A percentile compares a stretch with the other conserved stretches of the same genome.
These are phyloP conservation scores for Toxicodendron radicans DNA, from an alignment of 345 rosid species.

Conservation along the genomic window DNA sequence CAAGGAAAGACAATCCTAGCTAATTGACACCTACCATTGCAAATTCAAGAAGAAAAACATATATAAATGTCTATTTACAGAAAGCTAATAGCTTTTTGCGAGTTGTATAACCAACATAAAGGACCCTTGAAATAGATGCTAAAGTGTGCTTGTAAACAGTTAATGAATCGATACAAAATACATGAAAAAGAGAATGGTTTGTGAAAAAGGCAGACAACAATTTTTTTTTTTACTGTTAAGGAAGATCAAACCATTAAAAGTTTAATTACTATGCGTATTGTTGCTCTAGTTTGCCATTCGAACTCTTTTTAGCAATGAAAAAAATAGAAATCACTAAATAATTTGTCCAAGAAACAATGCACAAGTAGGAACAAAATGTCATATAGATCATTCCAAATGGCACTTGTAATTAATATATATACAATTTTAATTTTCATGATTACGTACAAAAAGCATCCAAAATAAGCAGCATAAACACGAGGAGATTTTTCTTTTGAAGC, in stretches of 20 bases:
- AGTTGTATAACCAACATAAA: constrained; percentile 5
- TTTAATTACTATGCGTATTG: neutral
- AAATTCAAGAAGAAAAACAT: neutral
- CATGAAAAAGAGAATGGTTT: no score
- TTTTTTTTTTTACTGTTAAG: neutral
- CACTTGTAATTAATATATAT: neutral
- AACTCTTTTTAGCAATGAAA: no score
- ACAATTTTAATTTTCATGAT: no score
- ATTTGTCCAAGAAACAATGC: neutral
- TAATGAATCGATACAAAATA: no score
- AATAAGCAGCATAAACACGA: no score
- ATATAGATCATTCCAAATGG: neutral
- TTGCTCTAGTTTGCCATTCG: neutral
- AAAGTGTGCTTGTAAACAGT: no score
- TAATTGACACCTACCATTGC: no score
- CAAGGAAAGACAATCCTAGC: neutral
- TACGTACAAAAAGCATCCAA: no score
- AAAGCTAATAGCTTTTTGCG: neutral
- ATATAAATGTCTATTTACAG: neutral
- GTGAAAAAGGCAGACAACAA: no score
- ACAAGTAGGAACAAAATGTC: neutral
- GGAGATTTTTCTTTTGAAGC: no score
- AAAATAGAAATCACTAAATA: neutral
- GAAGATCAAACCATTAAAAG: neutral
- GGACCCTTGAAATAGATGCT: no score